phyloP scores from a whole-genome alignment of 169 alveolate species.

The Plasmodium inui region DNA sequence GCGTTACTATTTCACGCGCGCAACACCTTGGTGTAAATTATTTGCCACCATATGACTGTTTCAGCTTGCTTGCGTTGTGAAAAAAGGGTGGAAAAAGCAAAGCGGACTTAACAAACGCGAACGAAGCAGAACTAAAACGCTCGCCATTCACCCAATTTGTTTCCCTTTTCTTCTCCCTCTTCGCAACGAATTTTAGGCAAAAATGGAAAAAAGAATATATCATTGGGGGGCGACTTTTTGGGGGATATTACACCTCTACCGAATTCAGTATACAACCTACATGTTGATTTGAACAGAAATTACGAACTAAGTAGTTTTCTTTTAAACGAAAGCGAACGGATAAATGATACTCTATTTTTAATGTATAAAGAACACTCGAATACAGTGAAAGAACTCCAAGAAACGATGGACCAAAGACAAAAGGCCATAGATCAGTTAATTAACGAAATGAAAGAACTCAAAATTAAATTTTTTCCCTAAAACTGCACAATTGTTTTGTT shows the following conservation, averaged over 20 bases:
- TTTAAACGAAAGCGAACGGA: conserved; percentile 37
- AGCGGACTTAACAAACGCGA: not conserved
- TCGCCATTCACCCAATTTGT: not conserved
- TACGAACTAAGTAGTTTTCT: conserved; percentile 57
- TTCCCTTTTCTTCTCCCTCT: conserved; percentile 7
- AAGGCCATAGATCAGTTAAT: conserved; percentile 48
- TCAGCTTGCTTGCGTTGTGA: conserved; percentile 2
- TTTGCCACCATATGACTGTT: not conserved
- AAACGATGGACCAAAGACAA: conserved; percentile 49
- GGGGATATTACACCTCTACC: conserved; percentile 75
- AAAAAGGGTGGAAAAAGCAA: not conserved
- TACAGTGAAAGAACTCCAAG: conserved; percentile 59
- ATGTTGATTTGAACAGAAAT: conserved; percentile 54
- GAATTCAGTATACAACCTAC: conserved; percentile 69
- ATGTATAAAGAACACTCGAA: conserved; percentile 73
- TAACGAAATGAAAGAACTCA: conserved; percentile 51
- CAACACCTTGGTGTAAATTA: not conserved
- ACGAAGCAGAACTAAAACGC: conserved; percentile 2
- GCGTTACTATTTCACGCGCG: not conserved
- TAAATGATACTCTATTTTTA: conserved; percentile 55
- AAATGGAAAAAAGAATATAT: conserved; percentile 51
- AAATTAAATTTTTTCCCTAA: not conserved
- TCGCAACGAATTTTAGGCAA: conserved; percentile 38
- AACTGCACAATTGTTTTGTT: conserved; percentile 14
- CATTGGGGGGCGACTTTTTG: conserved; percentile 72